Percentiles rank a stretch among this genome's conserved stretches.
These are phyloP conservation scores for Penicillium sp. DNA, from an alignment of 2,329 filamentous ascomycete genomes.

Conservation along the genomic window DNA sequence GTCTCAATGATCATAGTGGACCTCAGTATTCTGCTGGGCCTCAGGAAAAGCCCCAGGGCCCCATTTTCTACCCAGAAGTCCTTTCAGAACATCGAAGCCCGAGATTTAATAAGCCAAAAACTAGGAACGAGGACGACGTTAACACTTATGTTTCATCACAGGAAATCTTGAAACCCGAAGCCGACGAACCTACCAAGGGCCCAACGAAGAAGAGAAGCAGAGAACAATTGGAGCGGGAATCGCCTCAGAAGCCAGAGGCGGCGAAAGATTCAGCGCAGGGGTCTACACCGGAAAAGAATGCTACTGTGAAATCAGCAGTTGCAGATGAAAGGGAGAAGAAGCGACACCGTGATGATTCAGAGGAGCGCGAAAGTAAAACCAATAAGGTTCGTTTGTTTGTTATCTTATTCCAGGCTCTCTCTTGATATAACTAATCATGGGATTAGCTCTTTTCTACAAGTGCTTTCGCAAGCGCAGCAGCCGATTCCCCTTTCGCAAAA, in stretches of 20 bases:
- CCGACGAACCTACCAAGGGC: slow-evolving; percentile 31
- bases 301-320: slow-evolving; percentile 17
- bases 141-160: slow-evolving; percentile 8
- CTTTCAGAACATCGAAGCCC: neutral
- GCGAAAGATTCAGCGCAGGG: slow-evolving; percentile 1
- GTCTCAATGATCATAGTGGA: neutral
- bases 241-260: slow-evolving; percentile 22
- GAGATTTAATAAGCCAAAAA: neutral
- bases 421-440: neutral
- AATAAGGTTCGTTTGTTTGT: slow-evolving; percentile 28
- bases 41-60: neutral
- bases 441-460: slow-evolving; percentile 32
- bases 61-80: neutral
- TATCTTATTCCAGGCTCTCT: neutral
- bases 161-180: slow-evolving; percentile 10
- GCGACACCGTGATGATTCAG: slow-evolving; percentile 47
- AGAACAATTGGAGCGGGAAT: slow-evolving; percentile 47
- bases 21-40: neutral
- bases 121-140: slow-evolving; percentile 10
- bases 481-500: slow-evolving; percentile 48
- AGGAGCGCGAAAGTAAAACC: slow-evolving; percentile 37
- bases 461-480: slow-evolving; percentile 49
- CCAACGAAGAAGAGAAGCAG: slow-evolving; percentile 51
- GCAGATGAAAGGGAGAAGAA: slow-evolving; percentile 49
- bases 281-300: slow-evolving; percentile 11